Evolutionary conservation across 2,329 filamentous ascomycete species (phyloP).

Genomic region (Paracoccidioides lutzii): DNA sequence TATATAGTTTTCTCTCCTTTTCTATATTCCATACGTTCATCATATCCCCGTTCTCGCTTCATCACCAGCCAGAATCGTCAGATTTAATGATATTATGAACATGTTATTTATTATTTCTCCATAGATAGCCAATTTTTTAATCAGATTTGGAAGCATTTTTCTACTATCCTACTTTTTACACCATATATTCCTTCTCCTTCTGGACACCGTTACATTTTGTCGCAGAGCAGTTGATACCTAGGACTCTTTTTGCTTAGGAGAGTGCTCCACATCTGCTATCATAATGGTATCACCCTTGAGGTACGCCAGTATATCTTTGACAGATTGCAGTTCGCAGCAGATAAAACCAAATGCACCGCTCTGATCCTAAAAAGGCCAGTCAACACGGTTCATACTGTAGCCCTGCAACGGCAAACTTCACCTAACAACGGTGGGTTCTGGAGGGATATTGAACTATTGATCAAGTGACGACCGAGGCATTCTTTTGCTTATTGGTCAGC

Average conservation of each 20-base stretch:
- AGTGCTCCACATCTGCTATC: no score
- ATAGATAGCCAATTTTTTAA: neutral
- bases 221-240: no score
- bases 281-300: no score
- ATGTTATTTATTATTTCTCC: neutral
- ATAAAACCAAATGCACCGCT: no score
- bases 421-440: neutral
- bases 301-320: no score
- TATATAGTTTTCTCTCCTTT: neutral
- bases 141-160: neutral
- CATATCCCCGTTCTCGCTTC: neutral
- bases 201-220: no score
- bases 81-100: neutral
- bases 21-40: neutral
- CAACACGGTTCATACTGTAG: no score
- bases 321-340: no score
- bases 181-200: neutral
- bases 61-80: neutral
- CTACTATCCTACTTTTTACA: neutral
- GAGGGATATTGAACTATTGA: neutral
- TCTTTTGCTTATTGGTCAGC: no score
- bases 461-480: neutral
- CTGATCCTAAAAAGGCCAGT: no score
- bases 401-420: neutral
- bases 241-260: no score